A percentile compares a stretch with the other conserved stretches of the same genome.
Conservation (phyloP, 2,329 filamentous ascomycete genomes). For the Diaporthe longicolla region DNA sequence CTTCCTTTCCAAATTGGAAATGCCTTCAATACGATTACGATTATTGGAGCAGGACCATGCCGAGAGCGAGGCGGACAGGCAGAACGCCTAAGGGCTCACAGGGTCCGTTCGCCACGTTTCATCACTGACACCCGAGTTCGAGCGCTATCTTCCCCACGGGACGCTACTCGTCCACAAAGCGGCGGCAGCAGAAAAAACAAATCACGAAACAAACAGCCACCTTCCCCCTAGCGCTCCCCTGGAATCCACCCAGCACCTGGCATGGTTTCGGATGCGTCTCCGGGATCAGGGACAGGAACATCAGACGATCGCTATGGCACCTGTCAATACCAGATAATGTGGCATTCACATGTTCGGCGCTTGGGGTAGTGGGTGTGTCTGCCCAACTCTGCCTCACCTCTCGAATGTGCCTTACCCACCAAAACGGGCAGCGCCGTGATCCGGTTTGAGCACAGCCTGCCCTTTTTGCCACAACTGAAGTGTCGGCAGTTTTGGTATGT, state of each 20-base stretch:
- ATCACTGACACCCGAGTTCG: constrained; percentile 3
- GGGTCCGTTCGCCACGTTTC: constrained; percentile 30
- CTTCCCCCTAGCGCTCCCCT: constrained; percentile 15
- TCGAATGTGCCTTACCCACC: constrained; percentile 13
- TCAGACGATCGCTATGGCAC: constrained; percentile 28
- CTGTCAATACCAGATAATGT: constrained; percentile 6
- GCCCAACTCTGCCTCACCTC: background rate
- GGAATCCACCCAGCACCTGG: constrained; percentile 2
- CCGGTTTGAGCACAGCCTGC: constrained; percentile 25
- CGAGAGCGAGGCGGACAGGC: constrained; percentile 5
- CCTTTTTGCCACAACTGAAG: background rate
- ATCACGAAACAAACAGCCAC: constrained; percentile 31
- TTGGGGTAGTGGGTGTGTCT: background rate
- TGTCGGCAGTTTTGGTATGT: background rate
- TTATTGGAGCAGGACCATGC: background rate
- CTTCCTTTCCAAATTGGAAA: background rate
- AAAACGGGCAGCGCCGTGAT: constrained; percentile 19
- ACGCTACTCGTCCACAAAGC: background rate
- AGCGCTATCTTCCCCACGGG: constrained; percentile 14
- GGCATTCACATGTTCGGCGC: constrained; percentile 14
- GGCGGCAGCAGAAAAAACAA: background rate
- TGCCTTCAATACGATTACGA: constrained; percentile 9
- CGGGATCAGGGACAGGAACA: constrained; percentile 1
- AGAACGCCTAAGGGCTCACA: background rate
- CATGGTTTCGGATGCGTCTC: constrained; percentile 32